Conservation (phyloP, 805 yeast species). For the Yamadazyma nakazawae region DNA sequence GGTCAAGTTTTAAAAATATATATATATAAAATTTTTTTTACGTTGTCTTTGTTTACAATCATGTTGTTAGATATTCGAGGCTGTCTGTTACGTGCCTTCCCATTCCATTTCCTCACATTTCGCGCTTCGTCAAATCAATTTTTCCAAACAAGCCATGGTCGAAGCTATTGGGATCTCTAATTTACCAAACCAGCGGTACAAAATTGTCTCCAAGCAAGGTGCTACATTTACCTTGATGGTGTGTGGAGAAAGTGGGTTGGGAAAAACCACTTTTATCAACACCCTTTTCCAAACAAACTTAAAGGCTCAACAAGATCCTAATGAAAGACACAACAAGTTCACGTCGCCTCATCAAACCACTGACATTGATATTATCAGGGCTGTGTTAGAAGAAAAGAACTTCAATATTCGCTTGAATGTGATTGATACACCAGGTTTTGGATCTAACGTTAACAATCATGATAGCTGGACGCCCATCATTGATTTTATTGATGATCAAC, state of each 20-base stretch:
- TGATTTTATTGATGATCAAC: conserved; percentile 90
- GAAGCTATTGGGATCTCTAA: conserved; percentile 69
- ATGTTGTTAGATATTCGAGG: no score
- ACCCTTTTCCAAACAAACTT: conserved; percentile 76
- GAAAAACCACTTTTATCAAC: conserved; percentile 88
- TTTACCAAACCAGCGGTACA: conserved; percentile 76
- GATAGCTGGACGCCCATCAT: conserved; percentile 84
- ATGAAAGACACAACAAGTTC: conserved; percentile 56
- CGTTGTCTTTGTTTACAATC: no score
- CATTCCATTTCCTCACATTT: neutral
- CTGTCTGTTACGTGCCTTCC: no score
- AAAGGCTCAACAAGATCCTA: conserved; percentile 55
- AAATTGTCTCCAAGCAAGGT: conserved; percentile 71
- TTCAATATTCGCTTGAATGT: conserved; percentile 74
- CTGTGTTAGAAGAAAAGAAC: conserved; percentile 81
- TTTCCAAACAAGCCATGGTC: conserved; percentile 25
- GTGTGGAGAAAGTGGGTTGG: conserved; percentile 84
- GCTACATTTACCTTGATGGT: conserved; percentile 79
- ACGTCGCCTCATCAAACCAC: conserved; percentile 59
- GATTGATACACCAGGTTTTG: conserved; percentile 93
- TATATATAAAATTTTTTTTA: no score
- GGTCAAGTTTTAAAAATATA: neutral
- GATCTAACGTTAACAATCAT: conserved; percentile 82
- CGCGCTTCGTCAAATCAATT: conserved; percentile 1
- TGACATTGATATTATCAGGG: conserved; percentile 73